phyloP scores from a whole-genome alignment of 768 basidiomycete species.

The Leucosporidium yakuticum region DNA sequence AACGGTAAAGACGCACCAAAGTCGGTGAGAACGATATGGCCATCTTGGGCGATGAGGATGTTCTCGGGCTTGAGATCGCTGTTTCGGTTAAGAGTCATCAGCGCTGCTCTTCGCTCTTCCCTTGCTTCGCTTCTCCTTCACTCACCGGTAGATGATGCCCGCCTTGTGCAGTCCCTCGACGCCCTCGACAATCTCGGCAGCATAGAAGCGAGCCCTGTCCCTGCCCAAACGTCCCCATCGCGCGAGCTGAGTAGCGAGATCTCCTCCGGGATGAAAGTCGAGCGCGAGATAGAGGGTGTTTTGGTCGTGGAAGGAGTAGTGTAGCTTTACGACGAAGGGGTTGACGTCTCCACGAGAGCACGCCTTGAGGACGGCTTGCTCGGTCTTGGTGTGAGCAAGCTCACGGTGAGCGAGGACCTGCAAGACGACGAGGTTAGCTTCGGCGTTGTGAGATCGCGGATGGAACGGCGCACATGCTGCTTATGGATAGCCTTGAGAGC shows the following conservation, averaged over 20 bases:
- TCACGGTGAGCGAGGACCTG: slow-evolving; percentile 89
- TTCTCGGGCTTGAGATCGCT: slow-evolving; percentile 38
- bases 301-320: slow-evolving; percentile 81
- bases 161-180: slow-evolving; percentile 87
- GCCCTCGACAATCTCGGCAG: slow-evolving; percentile 90
- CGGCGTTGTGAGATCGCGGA: not conserved
- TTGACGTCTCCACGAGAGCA: slow-evolving; percentile 77
- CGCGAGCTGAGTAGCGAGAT: slow-evolving; percentile 93
- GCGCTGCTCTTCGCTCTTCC: no score
- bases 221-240: slow-evolving; percentile 90
- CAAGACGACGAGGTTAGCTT: not conserved
- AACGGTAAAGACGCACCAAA: slow-evolving; percentile 56
- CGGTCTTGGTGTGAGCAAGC: slow-evolving; percentile 89
- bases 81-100: not conserved
- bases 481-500: slow-evolving; percentile 98
- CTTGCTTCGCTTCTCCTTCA: no score
- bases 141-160: slow-evolving; percentile 81
- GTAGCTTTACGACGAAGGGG: slow-evolving; percentile 90
- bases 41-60: slow-evolving; percentile 86
- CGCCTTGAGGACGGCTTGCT: slow-evolving; percentile 87
- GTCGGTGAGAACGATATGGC: slow-evolving; percentile 94
- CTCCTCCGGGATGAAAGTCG: slow-evolving; percentile 95
- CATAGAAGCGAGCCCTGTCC: slow-evolving; percentile 92
- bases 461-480: slow-evolving; percentile 53
- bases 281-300: slow-evolving; percentile 82